phyloP scores from a whole-genome alignment of 176 grass and related monocot species.

The Hsuehochloa calcarea region DNA sequence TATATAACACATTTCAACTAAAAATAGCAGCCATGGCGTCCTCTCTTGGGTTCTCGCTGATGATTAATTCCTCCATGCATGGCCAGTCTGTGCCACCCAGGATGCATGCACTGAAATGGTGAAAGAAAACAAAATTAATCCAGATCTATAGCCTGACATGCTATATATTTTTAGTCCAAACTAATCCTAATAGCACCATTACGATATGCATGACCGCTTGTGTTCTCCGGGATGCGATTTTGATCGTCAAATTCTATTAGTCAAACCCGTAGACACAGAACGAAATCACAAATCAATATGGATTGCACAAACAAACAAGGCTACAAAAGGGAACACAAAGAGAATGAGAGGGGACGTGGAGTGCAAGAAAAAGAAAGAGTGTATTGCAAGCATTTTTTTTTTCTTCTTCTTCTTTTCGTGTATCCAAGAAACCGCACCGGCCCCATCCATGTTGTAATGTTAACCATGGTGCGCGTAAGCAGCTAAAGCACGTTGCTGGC shows the following conservation, averaged over 20 bases:
- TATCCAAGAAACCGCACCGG: not conserved
- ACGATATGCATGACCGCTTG: not conserved
- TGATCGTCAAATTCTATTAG: not conserved
- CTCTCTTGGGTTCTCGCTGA: not conserved
- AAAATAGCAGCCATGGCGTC: not conserved
- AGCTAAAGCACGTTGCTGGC: too few species aligned
- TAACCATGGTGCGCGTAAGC: not conserved
- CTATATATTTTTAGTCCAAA: not conserved
- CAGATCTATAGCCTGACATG: not conserved
- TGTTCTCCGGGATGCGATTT: not conserved
- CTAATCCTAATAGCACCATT: too few species aligned
- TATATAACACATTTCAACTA: slow-evolving; percentile 3
- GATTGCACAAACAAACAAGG: not conserved
- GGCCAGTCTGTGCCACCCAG: slow-evolving; percentile 21
- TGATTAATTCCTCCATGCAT: not conserved
- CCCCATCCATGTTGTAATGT: too few species aligned
- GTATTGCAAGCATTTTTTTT: not conserved
- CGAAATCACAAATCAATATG: not conserved
- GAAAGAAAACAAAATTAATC: not conserved
- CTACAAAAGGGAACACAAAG: not conserved
- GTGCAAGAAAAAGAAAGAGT: not conserved
- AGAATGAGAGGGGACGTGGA: not conserved
- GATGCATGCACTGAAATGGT: not conserved
- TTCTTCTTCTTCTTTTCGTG: not conserved
- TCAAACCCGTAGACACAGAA: not conserved